Evolutionary conservation across 306 rosid species (phyloP), one percentile per base, ranked within the genome.

Genomic region (Pueraria montana): DNA sequence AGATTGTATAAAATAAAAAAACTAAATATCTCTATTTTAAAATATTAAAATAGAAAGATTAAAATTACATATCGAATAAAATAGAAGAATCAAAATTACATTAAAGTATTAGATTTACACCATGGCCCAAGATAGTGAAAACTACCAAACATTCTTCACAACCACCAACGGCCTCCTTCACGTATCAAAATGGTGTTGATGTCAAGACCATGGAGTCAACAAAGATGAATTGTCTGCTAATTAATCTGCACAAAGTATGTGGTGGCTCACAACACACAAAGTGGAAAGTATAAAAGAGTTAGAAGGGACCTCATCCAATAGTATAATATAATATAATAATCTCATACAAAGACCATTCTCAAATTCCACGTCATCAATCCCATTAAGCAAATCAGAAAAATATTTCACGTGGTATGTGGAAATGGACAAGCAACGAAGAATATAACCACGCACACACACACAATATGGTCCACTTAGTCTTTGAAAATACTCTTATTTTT

Each of bases 121-220:
- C 12, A 6, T 1, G 11, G 17, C 8, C 46, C 12, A 8, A 56
- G 63, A 70, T 43, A 23, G 21, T 43, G 75, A 43, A 70, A 45
- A 3, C 38, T 26, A 70, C 58, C 76, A 3, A 70, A 70, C 58
- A 48, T 78, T 27, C 45, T 71, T 49, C 18, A 53, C 72, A 79
- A 72, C 34, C 43, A 80, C 84, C 74, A 67, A 56, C 56, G 42
- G 3, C 53, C 42, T 32, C 66, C 20, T 21, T 24, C 32, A n/a
- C 12, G 24, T 21, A 27, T 73, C 81, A 38, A 61, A 77, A 58
- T 77, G 66, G 67, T 59, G 46, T 77, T 70, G 12, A 46, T 70
- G 45, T 76, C 20, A 36, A 46, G 3, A 40, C 23, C 66, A 76
- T 27, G 48, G n/a, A 64, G 67, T 77, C 83, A 83, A 61, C 69